Conservation (phyloP, 2,329 filamentous ascomycete species). For the Tolypocladium inflatum region DNA sequence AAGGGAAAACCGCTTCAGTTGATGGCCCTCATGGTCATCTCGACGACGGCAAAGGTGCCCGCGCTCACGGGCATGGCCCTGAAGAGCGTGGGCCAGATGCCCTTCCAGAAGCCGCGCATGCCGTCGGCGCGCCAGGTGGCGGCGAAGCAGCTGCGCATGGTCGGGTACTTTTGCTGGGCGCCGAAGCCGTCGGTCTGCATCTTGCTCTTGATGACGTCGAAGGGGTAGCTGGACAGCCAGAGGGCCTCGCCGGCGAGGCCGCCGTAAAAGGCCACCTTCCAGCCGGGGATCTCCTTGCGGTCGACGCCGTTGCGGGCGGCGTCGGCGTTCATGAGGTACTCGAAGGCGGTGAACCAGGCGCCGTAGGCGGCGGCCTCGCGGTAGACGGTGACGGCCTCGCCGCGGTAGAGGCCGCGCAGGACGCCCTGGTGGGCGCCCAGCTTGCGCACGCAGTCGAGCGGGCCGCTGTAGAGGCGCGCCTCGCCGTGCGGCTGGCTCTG, state of each 20-base stretch:
- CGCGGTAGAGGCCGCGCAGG: constrained; percentile 71
- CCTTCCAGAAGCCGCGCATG: constrained; percentile 83
- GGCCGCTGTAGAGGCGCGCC: constrained; percentile 68
- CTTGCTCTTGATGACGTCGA: constrained; percentile 98
- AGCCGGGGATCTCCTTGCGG: constrained; percentile 68
- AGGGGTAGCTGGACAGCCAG: constrained; percentile 88
- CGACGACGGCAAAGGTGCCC: constrained; percentile 87
- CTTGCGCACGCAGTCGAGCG: constrained; percentile 84
- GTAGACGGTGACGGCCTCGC: constrained; percentile 73
- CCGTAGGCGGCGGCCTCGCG: constrained; percentile 94
- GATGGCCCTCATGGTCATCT: constrained; percentile 56
- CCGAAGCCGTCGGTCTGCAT: constrained; percentile 98
- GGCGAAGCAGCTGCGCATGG: constrained; percentile 82
- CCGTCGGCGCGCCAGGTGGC: constrained; percentile 76
- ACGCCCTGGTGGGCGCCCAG: constrained; percentile 57
- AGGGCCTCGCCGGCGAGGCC: constrained; percentile 88
- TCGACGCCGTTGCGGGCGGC: constrained; percentile 66
- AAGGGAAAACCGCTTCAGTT: constrained; percentile 19
- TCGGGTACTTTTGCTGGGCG: constrained; percentile 57
- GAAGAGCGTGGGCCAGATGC: constrained; percentile 78
- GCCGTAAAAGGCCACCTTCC: constrained; percentile 87
- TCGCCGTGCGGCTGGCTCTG: constrained; percentile 93
- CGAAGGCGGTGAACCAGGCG: constrained; percentile 88
- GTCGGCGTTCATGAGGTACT: constrained; percentile 92
- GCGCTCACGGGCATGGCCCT: constrained; percentile 96